Evolutionary conservation across 768 basidiomycete genomes (phyloP).

Genomic region (Myochromella boudieri): DNA sequence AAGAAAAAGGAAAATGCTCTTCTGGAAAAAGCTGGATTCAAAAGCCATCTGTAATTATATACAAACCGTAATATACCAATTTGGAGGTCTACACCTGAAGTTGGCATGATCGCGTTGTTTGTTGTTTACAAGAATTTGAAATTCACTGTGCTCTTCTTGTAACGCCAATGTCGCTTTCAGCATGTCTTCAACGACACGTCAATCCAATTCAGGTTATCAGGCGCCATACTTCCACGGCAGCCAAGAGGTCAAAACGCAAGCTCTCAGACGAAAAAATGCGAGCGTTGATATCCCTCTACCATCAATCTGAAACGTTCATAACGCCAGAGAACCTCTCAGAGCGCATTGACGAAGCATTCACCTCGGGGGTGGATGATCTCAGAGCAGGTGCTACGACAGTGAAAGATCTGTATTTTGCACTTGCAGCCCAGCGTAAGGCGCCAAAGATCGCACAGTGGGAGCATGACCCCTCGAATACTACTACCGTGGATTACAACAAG

Average conservation of each 20-base stretch:
- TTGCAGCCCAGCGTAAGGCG: constrained; percentile 25
- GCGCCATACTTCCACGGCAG: constrained; percentile 22
- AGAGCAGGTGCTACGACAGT: constrained; percentile 6
- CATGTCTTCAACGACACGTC: constrained; percentile 15
- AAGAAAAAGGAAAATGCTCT: constrained; percentile 63
- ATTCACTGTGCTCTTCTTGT: background rate
- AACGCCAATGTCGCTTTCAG: constrained; percentile 14
- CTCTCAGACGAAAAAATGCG: constrained; percentile 63
- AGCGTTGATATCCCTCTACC: constrained; percentile 75
- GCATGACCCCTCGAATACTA: constrained; percentile 10
- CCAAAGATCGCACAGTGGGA: constrained; percentile 43
- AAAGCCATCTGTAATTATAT: constrained; percentile 41
- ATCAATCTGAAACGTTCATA: constrained; percentile 70
- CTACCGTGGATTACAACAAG: background rate
- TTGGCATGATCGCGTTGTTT: background rate
- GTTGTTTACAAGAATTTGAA: constrained; percentile 4
- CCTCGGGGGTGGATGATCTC: constrained; percentile 12
- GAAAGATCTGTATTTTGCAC: constrained; percentile 14
- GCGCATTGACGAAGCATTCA: constrained; percentile 66
- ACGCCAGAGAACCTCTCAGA: constrained; percentile 66
- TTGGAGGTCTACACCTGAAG: too few species aligned
- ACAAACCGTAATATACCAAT: background rate
- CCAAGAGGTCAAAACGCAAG: constrained; percentile 23
- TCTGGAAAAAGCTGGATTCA: constrained; percentile 60
- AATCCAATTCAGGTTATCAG: constrained; percentile 2